A percentile compares a stretch with the other conserved stretches of the same genome.
phyloP scores from a whole-genome alignment of 768 basidiomycete species.

The Tylopilus felleus region DNA sequence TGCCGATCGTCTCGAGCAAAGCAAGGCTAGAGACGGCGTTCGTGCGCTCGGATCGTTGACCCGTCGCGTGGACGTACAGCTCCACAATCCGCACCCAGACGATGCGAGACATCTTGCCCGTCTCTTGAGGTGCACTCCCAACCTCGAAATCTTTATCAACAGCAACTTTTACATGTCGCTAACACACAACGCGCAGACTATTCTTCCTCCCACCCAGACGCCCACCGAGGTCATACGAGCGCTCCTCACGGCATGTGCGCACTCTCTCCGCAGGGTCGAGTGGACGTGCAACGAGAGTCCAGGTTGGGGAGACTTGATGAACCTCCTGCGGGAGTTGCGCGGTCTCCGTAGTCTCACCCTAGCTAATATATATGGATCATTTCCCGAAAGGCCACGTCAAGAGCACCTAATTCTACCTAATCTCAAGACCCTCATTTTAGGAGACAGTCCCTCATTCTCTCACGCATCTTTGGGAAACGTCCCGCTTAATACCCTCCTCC shows the following conservation, averaged over 20 bases:
- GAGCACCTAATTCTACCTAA: slow-evolving; percentile 32
- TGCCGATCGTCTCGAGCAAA: slow-evolving; percentile 35
- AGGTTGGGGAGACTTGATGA: slow-evolving; percentile 37
- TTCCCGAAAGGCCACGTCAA: slow-evolving; percentile 18
- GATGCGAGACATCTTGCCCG: slow-evolving; percentile 29
- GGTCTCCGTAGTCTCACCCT: slow-evolving; percentile 41
- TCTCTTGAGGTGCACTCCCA: slow-evolving; percentile 40
- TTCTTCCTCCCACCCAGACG: slow-evolving; percentile 25
- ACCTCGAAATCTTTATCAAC: slow-evolving; percentile 43
- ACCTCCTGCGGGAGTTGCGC: slow-evolving; percentile 33
- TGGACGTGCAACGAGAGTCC: slow-evolving; percentile 47
- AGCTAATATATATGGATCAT: slow-evolving; percentile 37
- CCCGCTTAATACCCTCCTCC: slow-evolving; percentile 41
- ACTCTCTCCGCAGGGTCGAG: slow-evolving; percentile 41
- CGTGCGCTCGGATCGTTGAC: slow-evolving; percentile 38
- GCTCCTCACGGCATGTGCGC: slow-evolving; percentile 30
- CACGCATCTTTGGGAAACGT: slow-evolving; percentile 33
- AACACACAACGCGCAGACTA: slow-evolving; percentile 14
- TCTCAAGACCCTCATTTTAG: slow-evolving; percentile 42
- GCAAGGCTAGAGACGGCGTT: slow-evolving; percentile 16
- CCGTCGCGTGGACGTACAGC: slow-evolving; percentile 41
- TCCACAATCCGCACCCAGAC: slow-evolving; percentile 31
- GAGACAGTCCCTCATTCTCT: slow-evolving; percentile 32
- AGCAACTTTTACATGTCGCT: slow-evolving; percentile 34
- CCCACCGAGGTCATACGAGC: slow-evolving; percentile 34